A percentile compares a stretch with the other conserved stretches of the same genome.
Conservation (phyloP, 1,284 basidiomycete genomes). For the Ustilago bromivora region DNA sequence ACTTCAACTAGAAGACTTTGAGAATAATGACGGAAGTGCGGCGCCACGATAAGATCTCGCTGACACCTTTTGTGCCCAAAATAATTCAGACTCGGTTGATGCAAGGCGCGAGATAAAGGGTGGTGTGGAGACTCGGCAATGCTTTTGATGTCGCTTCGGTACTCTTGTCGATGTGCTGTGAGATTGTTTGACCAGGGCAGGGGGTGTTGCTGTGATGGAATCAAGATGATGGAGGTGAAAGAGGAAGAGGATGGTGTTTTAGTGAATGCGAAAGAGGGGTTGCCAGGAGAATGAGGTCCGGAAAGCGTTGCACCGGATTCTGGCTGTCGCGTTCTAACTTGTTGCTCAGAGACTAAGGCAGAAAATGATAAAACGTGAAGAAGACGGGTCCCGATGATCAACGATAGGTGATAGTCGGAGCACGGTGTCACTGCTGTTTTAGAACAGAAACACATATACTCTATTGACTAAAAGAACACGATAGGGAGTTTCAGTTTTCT, state of each 20-base stretch:
- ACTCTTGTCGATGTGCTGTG: too few relatives aligned
- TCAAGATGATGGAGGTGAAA: too few relatives aligned
- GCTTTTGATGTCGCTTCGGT: neutral
- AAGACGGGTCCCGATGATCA: too few relatives aligned
- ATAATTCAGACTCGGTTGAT: constrained; percentile 16
- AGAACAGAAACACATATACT: too few relatives aligned
- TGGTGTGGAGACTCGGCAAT: neutral
- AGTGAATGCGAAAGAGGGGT: neutral
- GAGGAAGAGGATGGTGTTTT: neutral
- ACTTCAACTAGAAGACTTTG: too few relatives aligned
- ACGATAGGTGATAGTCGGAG: too few relatives aligned
- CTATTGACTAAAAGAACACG: too few relatives aligned
- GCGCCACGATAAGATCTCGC: constrained; percentile 9
- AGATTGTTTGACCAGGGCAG: too few relatives aligned
- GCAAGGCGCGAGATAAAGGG: constrained; percentile 9
- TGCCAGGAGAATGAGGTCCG: neutral
- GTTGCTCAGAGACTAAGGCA: neutral
- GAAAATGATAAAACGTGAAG: neutral
- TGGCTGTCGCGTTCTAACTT: too few relatives aligned
- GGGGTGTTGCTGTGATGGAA: too few relatives aligned
- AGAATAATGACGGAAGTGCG: constrained; percentile 5
- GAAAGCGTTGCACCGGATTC: neutral
- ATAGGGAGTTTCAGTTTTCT: too few relatives aligned
- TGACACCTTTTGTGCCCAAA: constrained; percentile 2
- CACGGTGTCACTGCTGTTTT: too few relatives aligned